These are phyloP conservation scores for Pleurotus cornucopiae DNA, from an alignment of 768 basidiomycete species.

Conservation along the genomic window DNA sequence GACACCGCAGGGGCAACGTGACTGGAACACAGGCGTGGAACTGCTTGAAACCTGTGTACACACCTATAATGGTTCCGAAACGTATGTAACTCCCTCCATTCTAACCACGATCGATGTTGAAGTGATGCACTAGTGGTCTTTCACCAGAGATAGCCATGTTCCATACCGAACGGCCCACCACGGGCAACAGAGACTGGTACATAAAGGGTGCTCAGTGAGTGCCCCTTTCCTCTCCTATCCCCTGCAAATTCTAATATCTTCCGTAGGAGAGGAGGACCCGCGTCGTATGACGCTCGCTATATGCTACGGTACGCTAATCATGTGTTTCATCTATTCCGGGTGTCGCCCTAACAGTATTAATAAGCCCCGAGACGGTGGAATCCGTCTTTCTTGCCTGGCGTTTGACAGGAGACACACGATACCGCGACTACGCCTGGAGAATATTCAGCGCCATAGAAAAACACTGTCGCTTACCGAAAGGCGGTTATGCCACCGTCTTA, in stretches of 20 bases:
- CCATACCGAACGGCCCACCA: not conserved
- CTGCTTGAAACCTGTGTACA: constrained; percentile 85
- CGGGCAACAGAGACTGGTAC: constrained; percentile 66
- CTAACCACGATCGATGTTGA: not conserved
- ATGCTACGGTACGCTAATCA: constrained; percentile 64
- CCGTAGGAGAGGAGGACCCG: constrained; percentile 31
- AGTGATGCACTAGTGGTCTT: constrained; percentile 55
- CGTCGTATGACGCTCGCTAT: constrained; percentile 83
- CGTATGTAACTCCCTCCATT: constrained; percentile 42
- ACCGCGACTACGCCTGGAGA: constrained; percentile 83
- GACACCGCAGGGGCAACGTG: constrained; percentile 55
- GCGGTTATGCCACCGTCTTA: constrained; percentile 80
- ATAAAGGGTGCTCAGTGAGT: constrained; percentile 76
- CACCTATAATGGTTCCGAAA: constrained; percentile 71
- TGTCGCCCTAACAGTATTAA: not conserved
- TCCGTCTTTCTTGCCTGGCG: constrained; percentile 89
- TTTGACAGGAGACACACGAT: constrained; percentile 76
- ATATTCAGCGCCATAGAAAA: constrained; percentile 89
- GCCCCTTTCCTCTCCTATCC: not conserved
- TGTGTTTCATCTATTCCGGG: not conserved
- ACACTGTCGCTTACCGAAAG: constrained; percentile 68
- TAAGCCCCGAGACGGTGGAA: constrained; percentile 89
- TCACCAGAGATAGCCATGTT: constrained; percentile 74
- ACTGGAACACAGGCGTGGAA: constrained; percentile 79
- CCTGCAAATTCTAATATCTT: not conserved